Percentiles rank a stretch among this genome's conserved stretches.
Evolutionary conservation across 768 basidiomycete species (phyloP).

Genomic region (Leccinum truebloodii): DNA sequence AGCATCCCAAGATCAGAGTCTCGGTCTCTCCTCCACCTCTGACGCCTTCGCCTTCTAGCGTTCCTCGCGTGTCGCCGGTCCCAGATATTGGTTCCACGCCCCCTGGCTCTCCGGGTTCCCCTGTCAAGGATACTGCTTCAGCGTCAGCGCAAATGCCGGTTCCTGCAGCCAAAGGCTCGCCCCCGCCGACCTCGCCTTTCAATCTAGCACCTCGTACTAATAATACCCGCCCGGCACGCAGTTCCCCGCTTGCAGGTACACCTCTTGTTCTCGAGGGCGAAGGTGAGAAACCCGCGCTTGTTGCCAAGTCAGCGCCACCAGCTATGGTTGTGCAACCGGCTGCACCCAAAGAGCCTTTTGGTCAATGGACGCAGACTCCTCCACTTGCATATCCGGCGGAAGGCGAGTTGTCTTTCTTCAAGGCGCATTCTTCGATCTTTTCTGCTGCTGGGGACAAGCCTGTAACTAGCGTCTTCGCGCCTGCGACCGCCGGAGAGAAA

Average conservation of each 20-base stretch:
- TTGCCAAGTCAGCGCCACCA: conserved; percentile 24
- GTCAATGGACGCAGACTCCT: conserved; percentile 31
- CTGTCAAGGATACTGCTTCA: conserved; percentile 42
- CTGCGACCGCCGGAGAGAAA: background rate
- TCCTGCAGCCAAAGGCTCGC: conserved; percentile 19
- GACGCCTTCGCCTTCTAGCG: conserved; percentile 21
- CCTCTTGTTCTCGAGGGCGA: conserved; percentile 49
- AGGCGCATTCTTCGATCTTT: conserved; percentile 53
- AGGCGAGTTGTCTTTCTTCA: conserved; percentile 37
- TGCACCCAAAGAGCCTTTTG: conserved; percentile 42
- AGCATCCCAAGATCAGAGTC: conserved; percentile 43
- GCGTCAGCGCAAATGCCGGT: conserved; percentile 14
- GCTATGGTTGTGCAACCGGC: conserved; percentile 35
- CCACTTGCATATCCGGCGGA: conserved; percentile 17
- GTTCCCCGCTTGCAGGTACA: conserved; percentile 70
- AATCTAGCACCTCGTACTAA: conserved; percentile 51
- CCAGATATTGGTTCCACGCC: conserved; percentile 59
- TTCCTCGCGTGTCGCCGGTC: conserved; percentile 31
- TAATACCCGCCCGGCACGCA: conserved; percentile 57
- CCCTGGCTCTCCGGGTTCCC: conserved; percentile 63
- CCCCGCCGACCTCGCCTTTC: conserved; percentile 38
- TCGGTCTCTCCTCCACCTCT: conserved; percentile 35
- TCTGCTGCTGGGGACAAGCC: conserved; percentile 13
- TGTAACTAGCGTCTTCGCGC: background rate
- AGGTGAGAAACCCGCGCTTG: conserved; percentile 12